phyloP scores from a whole-genome alignment of 345 rosid species.

The Eucalyptus regnans region DNA sequence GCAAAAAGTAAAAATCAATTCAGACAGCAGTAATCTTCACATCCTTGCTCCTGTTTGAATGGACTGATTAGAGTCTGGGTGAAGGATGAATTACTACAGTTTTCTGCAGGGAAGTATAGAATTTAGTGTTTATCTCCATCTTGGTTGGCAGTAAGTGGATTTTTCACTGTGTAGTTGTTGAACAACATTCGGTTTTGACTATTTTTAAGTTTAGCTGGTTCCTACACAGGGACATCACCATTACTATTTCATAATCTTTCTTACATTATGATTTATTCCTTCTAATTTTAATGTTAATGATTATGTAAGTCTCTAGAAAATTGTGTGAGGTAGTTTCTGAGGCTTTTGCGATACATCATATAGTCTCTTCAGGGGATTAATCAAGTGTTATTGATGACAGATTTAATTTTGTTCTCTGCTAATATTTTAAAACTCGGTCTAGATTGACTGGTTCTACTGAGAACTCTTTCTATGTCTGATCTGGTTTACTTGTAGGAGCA shows the following conservation, averaged over 20 bases:
- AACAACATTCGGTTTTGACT: not conserved
- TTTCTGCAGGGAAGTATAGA: not conserved
- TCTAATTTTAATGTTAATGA: not conserved
- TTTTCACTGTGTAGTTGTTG: not conserved
- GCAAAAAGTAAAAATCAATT: not conserved
- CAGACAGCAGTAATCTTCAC: not conserved
- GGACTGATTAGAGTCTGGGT: not conserved
- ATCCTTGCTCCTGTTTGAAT: not conserved
- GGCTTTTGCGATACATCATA: not conserved
- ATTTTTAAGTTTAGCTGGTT: not conserved
- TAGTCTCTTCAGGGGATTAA: not conserved
- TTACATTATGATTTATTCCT: not conserved
- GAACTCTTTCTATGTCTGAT: not conserved
- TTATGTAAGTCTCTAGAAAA: not conserved
- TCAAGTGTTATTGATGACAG: not conserved
- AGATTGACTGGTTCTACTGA: not conserved
- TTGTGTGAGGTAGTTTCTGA: not conserved
- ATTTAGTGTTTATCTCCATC: not conserved
- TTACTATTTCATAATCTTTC: not conserved
- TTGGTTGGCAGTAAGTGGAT: not conserved
- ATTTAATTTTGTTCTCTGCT: not conserved
- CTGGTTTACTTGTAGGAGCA: not conserved
- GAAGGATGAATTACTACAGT: not conserved
- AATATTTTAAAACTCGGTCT: not conserved
- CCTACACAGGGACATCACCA: not conserved